Percentiles rank a stretch among this genome's conserved stretches.
These are phyloP conservation scores for Cryptosporidium viatorum DNA, from an alignment of 169 alveolate genomes.

Conservation along the genomic window DNA sequence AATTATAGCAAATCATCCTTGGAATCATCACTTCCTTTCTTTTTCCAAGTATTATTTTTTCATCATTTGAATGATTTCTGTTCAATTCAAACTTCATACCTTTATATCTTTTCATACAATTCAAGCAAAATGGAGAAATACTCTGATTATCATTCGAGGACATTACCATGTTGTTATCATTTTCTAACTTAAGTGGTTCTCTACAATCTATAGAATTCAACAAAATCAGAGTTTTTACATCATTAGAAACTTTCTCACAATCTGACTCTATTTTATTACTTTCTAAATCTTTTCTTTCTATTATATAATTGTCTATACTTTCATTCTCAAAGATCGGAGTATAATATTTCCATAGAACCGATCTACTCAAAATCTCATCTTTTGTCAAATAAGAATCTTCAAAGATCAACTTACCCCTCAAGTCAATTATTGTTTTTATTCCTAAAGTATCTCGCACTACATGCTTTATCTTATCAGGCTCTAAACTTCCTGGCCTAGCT, in stretches of 20 bases:
- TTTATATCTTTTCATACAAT: slow-evolving; percentile 27
- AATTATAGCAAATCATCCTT: neutral
- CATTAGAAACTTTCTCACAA: neutral
- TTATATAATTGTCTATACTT: slow-evolving; percentile 27
- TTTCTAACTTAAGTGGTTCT: slow-evolving; percentile 21
- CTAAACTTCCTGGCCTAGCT: slow-evolving; percentile 70
- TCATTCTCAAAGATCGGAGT: slow-evolving; percentile 42
- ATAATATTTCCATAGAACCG: slow-evolving; percentile 55
- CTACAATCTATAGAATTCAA: slow-evolving; percentile 15
- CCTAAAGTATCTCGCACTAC: slow-evolving; percentile 43
- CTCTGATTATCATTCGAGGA: neutral
- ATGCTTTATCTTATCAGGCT: slow-evolving; percentile 71
- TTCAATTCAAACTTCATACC: neutral
- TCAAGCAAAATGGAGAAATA: neutral
- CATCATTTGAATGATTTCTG: neutral
- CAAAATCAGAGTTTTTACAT: neutral
- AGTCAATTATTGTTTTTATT: slow-evolving; percentile 37
- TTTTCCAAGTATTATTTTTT: neutral
- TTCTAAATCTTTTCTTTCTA: neutral
- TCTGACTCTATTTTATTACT: neutral
- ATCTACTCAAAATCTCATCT: slow-evolving; percentile 61
- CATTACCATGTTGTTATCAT: neutral
- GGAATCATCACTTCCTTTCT: slow-evolving; percentile 19
- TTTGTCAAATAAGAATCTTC: slow-evolving; percentile 42
- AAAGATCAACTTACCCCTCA: slow-evolving; percentile 40